Evolutionary conservation across 495 filamentous ascomycete species (phyloP).

Genomic region (Oidiodendron maius): DNA sequence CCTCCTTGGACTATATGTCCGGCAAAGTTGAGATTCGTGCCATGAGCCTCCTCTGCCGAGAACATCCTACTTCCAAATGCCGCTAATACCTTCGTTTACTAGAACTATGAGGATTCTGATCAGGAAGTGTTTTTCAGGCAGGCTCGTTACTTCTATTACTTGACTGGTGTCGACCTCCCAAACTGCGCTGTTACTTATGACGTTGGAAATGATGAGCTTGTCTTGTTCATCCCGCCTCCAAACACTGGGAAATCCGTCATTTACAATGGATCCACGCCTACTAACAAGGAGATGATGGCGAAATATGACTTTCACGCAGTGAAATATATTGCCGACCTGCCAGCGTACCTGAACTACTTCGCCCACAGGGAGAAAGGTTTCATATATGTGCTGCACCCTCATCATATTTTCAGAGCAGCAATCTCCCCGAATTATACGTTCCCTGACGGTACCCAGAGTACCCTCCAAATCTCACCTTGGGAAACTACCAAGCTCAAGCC

Average conservation of each 20-base stretch:
- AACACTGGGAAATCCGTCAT: conserved; percentile 45
- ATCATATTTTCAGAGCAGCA: conserved; percentile 34
- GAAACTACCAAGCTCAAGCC: conserved; percentile 37
- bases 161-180: conserved; percentile 54
- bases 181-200: conserved; percentile 60
- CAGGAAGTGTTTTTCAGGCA: conserved; percentile 54
- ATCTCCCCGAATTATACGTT: conserved; percentile 29
- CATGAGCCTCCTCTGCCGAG: too few relatives aligned
- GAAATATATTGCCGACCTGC: conserved; percentile 38
- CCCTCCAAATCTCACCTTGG: conserved; percentile 22
- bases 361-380: conserved; percentile 24
- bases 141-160: conserved; percentile 65
- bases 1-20: too few relatives aligned
- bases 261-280: conserved; percentile 54
- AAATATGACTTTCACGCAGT: conserved; percentile 80
- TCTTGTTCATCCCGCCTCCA: conserved; percentile 54
- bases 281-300: conserved; percentile 57
- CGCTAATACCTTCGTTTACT: background rate
- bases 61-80: background rate
- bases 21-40: too few relatives aligned
- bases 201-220: conserved; percentile 47
- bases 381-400: conserved; percentile 35
- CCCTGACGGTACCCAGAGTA: background rate
- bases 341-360: conserved; percentile 27
- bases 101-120: conserved; percentile 54